Evolutionary conservation across 306 rosid genomes (phyloP).

Genomic region (Abrus pulchellus): DNA sequence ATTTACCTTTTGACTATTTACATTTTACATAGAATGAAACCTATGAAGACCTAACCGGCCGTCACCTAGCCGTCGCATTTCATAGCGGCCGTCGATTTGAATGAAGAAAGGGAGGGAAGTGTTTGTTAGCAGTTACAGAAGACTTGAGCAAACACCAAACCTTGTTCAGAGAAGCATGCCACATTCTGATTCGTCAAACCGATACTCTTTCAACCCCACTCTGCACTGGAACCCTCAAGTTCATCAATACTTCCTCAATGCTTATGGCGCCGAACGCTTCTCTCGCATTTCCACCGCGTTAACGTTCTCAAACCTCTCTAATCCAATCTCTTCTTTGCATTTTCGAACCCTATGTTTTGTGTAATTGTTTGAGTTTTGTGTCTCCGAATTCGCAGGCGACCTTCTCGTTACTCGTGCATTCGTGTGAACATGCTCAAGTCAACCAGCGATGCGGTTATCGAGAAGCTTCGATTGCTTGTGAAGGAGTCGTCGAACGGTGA

Average conservation of each 20-base stretch:
- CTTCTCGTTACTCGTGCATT: conserved; percentile 90
- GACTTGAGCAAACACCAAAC: conserved; percentile 47
- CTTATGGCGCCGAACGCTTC: conserved; percentile 79
- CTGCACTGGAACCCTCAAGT: conserved; percentile 77
- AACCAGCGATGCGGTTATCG: conserved; percentile 63
- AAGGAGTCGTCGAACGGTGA: conserved; percentile 36
- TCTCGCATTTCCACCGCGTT: conserved; percentile 82
- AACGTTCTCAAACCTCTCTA: conserved; percentile 53
- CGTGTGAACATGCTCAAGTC: conserved; percentile 84
- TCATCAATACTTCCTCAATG: conserved; percentile 70
- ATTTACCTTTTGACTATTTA: neutral
- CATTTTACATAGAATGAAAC: neutral
- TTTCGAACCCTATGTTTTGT: neutral
- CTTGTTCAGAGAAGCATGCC: conserved; percentile 53
- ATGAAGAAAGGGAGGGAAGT: conserved; percentile 83
- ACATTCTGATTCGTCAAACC: conserved; percentile 45
- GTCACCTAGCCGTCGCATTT: neutral
- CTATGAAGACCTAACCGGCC: neutral
- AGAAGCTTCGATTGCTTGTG: conserved; percentile 60
- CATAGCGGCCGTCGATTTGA: conserved; percentile 47
- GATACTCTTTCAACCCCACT: conserved; percentile 70
- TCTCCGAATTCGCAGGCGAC: conserved; percentile 57
- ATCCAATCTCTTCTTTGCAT: neutral
- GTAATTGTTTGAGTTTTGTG: neutral
- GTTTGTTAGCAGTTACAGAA: conserved; percentile 33